Evolutionary conservation across 2,329 filamentous ascomycete species (phyloP).

Genomic region (Aspergillus arachidicola): DNA sequence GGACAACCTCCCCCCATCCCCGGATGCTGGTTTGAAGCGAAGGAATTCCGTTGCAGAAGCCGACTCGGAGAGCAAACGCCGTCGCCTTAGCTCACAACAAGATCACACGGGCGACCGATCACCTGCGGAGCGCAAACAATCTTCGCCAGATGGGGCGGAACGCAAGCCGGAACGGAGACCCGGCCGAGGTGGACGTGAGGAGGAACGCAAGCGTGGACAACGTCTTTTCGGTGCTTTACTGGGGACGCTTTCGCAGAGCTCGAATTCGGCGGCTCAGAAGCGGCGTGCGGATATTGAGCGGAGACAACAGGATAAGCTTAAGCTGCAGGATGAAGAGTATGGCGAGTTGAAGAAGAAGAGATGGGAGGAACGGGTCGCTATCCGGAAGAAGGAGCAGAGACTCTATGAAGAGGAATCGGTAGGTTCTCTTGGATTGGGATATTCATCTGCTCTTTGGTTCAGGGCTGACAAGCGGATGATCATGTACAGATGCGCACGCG

Average conservation of each 20-base stretch:
- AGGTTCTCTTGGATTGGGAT: slow-evolving; percentile 39
- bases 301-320: slow-evolving; percentile 78
- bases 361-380: slow-evolving; percentile 61
- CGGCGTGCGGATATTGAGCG: slow-evolving; percentile 79
- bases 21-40: slow-evolving; percentile 49
- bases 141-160: slow-evolving; percentile 24
- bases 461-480: slow-evolving; percentile 14
- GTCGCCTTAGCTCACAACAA: slow-evolving; percentile 47
- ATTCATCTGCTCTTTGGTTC: slow-evolving; percentile 20
- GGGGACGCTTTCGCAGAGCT: slow-evolving; percentile 75
- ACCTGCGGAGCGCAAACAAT: slow-evolving; percentile 25
- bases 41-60: slow-evolving; percentile 55
- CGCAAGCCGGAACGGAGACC: slow-evolving; percentile 21
- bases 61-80: slow-evolving; percentile 53
- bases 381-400: slow-evolving; percentile 70
- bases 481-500: slow-evolving; percentile 67
- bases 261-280: slow-evolving; percentile 64
- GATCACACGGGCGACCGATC: slow-evolving; percentile 25
- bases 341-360: slow-evolving; percentile 68
- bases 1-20: slow-evolving; percentile 29
- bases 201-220: slow-evolving; percentile 83
- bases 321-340: slow-evolving; percentile 72
- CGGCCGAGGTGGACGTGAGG: slow-evolving; percentile 53
- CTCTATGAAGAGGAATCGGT: slow-evolving; percentile 77
- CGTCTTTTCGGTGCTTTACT: slow-evolving; percentile 83